phyloP scores from a whole-genome alignment of 257 asterid genomes.

The Nicotiana sylvestris region DNA sequence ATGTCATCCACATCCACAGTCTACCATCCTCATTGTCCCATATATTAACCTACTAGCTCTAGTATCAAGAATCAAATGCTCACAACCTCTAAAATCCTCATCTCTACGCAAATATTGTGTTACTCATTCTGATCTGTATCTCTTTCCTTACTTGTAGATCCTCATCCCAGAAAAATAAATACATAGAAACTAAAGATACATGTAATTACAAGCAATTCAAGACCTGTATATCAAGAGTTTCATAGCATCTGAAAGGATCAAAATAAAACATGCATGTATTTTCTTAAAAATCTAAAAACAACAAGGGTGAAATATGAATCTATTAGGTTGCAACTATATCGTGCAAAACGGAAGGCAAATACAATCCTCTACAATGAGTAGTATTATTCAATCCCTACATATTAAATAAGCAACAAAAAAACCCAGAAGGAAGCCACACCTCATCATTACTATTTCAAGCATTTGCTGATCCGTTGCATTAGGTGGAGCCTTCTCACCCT shows the following conservation, averaged over 20 bases:
- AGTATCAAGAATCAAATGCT: background rate
- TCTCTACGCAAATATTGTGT: background rate
- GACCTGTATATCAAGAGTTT: background rate
- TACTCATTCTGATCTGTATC: background rate
- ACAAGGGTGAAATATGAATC: background rate
- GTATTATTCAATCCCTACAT: background rate
- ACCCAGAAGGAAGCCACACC: constrained; percentile 33
- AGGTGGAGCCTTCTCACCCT: constrained; percentile 62
- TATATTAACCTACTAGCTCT: background rate
- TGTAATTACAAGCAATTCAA: background rate
- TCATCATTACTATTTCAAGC: constrained; percentile 91
- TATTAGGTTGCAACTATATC: background rate
- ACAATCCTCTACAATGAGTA: background rate
- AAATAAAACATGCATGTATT: background rate
- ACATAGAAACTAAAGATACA: background rate
- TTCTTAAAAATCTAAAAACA: background rate
- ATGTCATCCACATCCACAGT: background rate
- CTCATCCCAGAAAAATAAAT: background rate
- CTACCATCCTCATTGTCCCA: background rate
- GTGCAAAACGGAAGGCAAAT: background rate
- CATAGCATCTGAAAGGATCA: background rate
- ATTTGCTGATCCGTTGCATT: constrained; percentile 85
- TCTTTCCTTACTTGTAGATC: background rate
- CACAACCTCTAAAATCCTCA: background rate
- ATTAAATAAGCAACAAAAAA: background rate